Evolutionary conservation across 441 rosid genomes (phyloP), one percentile per base, ranked within the genome.

Genomic region (Corymbia citriodora): DNA sequence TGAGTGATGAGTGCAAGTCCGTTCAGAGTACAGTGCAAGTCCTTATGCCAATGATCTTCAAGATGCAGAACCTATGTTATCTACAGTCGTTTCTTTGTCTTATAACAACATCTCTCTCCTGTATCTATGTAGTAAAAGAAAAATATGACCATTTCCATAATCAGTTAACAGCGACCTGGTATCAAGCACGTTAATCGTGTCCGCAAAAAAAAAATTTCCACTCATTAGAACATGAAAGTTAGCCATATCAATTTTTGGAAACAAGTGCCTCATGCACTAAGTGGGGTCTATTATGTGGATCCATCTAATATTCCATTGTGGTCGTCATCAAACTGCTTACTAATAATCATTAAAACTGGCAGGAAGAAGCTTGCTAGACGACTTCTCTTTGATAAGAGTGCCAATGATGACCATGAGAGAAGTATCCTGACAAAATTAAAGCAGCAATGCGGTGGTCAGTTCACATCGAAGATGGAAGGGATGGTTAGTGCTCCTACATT

Each of bases 371-470:
- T 79, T 13, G 85, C 85, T 23, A 79, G 85, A 79, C 52, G 85
- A 79, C 85, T 79, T 45, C 85, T 79, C 53, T 79, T 79, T 79
- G 85, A 87, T 13, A 87, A 87, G 88, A 87, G 88, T 87, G 88
- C 63, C n/a, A 87, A 87, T 87, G 88, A 87, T 87, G 88, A 87
- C 48, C 88, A 87, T 87, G 88, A 87, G 45, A 87, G 88, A 55
- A 87, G 88, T 36, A 87, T 87, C 63, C 48, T 87, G n/a, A 87
- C 88, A 1, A 87, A 87, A 87, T 55, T 87, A 87, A 87, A 87
- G 88, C 88, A 87, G 61, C 88, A 87, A 11, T 87, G 88, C 1
- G 63, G 88, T n/a, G 88, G 88, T 52, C 88, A 87, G 61, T 87
- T 87, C 88, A 87, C 63, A 79, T 79, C 85, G 9, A 79, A 79